Evolutionary conservation across 805 yeast species (phyloP).

Genomic region (Ascoidea rubescens): DNA sequence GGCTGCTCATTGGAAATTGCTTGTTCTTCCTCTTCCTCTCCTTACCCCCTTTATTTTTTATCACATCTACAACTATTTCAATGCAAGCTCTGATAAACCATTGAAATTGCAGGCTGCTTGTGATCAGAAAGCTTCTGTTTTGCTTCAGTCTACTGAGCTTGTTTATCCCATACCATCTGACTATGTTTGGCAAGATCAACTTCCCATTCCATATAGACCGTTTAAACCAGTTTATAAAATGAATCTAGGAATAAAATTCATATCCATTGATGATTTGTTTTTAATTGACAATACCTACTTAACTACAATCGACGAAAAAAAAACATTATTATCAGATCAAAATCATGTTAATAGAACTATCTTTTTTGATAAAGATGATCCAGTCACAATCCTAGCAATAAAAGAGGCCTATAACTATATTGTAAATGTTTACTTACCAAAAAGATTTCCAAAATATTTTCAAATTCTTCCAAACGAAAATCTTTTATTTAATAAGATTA

Average conservation of each 20-base stretch:
- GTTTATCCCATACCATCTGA: neutral
- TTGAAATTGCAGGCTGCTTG: no score
- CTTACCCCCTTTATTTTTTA: no score
- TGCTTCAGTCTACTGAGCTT: neutral
- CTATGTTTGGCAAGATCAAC: constrained; percentile 23
- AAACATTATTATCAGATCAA: constrained; percentile 18
- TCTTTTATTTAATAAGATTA: constrained; percentile 8
- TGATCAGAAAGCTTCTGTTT: no score
- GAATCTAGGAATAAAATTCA: constrained; percentile 46
- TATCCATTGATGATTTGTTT: constrained; percentile 40
- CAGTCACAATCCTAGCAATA: constrained; percentile 22
- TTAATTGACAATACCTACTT: constrained; percentile 48
- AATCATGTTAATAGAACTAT: constrained; percentile 21
- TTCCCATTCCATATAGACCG: constrained; percentile 38
- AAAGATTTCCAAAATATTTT: constrained; percentile 44
- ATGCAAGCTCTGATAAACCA: no score
- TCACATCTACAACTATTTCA: no score
- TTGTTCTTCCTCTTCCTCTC: no score
- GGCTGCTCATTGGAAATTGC: no score
- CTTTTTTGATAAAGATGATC: constrained; percentile 16
- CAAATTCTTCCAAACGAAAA: constrained; percentile 15
- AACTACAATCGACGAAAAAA: constrained; percentile 26
- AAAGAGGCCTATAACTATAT: constrained; percentile 33
- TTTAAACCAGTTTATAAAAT: constrained; percentile 48
- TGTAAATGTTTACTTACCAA: constrained; percentile 23